phyloP scores from a whole-genome alignment of 768 basidiomycete genomes.

The Trametes cubensis region DNA sequence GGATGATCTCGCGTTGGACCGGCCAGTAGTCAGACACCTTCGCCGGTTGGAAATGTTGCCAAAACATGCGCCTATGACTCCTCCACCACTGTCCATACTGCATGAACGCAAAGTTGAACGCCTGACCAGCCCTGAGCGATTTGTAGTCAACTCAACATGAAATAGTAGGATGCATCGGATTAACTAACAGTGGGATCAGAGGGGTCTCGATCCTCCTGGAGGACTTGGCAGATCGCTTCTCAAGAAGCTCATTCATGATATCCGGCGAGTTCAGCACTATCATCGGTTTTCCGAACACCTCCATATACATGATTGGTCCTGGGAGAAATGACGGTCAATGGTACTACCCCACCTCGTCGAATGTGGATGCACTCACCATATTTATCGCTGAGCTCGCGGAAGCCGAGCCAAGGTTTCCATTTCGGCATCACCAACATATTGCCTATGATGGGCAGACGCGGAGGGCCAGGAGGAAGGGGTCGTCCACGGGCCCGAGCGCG shows the following conservation, averaged over 20 bases:
- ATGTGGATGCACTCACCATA: conserved; percentile 23
- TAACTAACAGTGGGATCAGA: conserved; percentile 3
- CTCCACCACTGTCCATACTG: conserved; percentile 29
- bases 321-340: too few species aligned
- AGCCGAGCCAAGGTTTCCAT: conserved; percentile 24
- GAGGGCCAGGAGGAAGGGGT: conserved; percentile 32
- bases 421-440: conserved; percentile 27
- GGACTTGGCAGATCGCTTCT: conserved; percentile 27
- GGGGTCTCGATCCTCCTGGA: conserved; percentile 22
- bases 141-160: background rate
- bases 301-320: conserved; percentile 26
- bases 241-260: conserved; percentile 25
- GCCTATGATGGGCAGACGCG: conserved; percentile 27
- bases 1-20: background rate
- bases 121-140: conserved; percentile 15
- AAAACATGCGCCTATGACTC: conserved; percentile 22
- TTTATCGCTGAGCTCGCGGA: conserved; percentile 23
- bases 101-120: conserved; percentile 14
- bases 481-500: background rate
- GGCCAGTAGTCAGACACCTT: background rate
- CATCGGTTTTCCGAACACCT: conserved; percentile 21
- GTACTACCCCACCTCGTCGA: background rate
- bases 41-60: conserved; percentile 19
- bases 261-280: conserved; percentile 19
- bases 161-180: background rate